Base-by-base conservation (phyloP, 78 protist species). In the Dictyostelium purpureum region DNA sequence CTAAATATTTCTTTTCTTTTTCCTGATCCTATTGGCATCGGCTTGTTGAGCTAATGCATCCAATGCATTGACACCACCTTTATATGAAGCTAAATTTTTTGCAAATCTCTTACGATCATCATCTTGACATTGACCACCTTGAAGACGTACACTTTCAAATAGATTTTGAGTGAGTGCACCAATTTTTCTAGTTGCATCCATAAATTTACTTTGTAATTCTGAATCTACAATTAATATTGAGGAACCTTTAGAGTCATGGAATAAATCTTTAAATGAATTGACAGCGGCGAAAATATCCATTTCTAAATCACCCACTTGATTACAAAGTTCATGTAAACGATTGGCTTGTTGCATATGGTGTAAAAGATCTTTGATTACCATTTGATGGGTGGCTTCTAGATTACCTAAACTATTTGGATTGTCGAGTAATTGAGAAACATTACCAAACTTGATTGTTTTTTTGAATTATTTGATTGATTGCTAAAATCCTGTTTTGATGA, bases 51-150 rank as follows among this genome's bases (percentile, higher is more conserved):
- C 56, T 16, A 85, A 38, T n/a, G 6, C 43, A 31, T 85, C 92
- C 45, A 85, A 61, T 19, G 24, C 12, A 6, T 49, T 70, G 31
- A 74, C 54, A 61, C 92, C 92, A 0, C 26, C 35, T 59, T 73
- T 63, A 1, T 73, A 65, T 0, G 77, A 43, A 33, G 35, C 24
- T 0, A 85, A 38, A 47, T 73, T 73, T 0, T 26, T 24, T 24
- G 75, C 56, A 2, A 85, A 56, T 45, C 92, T 38, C 63, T 85
- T 52, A 33, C 82, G 70, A 42, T 90, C 94, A 18, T 90, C 94
- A 19, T 90, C 94, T 51, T 90, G 80, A 61, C 92, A 85, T 73
- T 85, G 92, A 28, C 92, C 92, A 59, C 92, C 92, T 47, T 85
- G 92, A 2, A 74, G 26, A 47, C 92, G 80, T n/a, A 85, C 54